Percentiles rank a stretch among this genome's conserved stretches.
Evolutionary conservation across 1,139 yeast species (phyloP).

Genomic region (Meyerozyma guilliermondii): DNA sequence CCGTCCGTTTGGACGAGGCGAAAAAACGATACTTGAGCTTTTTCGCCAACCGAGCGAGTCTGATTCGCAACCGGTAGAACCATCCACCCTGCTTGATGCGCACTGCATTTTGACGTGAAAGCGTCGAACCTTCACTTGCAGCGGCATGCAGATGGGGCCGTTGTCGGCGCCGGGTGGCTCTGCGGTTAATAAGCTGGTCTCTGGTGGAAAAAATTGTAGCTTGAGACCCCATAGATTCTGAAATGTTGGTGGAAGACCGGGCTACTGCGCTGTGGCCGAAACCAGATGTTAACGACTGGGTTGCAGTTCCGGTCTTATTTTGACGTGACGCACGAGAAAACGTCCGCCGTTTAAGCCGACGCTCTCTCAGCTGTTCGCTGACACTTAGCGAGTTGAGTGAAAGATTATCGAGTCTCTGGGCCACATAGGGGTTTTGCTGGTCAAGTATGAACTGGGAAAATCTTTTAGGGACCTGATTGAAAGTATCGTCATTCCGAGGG

Average conservation of each 20-base stretch:
- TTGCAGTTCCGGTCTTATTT: not conserved
- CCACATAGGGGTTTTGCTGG: conserved; percentile 25
- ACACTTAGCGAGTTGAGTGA: conserved; percentile 21
- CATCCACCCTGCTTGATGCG: conserved; percentile 5
- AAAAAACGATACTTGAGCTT: not conserved
- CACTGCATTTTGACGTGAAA: not conserved
- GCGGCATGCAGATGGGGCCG: not conserved
- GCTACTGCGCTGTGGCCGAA: not conserved
- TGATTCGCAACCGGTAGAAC: conserved; percentile 6
- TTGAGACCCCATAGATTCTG: conserved; percentile 25
- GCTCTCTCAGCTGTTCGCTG: not conserved
- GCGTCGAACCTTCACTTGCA: not conserved
- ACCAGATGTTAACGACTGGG: not conserved
- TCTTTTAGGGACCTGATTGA: conserved; percentile 35
- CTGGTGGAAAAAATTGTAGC: conserved; percentile 45
- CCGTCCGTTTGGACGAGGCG: conserved; percentile 1
- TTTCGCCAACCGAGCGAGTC: conserved; percentile 5
- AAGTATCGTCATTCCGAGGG: conserved; percentile 1
- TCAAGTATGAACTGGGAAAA: conserved; percentile 40
- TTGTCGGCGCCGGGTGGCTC: not conserved
- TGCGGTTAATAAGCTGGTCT: conserved; percentile 3
- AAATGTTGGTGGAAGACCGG: conserved; percentile 4
- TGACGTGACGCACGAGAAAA: not conserved
- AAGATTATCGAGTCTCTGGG: conserved; percentile 22
- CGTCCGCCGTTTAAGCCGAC: not conserved